Base-by-base conservation (phyloP, 805 yeast species). In the Suhomyces sp. region DNA sequence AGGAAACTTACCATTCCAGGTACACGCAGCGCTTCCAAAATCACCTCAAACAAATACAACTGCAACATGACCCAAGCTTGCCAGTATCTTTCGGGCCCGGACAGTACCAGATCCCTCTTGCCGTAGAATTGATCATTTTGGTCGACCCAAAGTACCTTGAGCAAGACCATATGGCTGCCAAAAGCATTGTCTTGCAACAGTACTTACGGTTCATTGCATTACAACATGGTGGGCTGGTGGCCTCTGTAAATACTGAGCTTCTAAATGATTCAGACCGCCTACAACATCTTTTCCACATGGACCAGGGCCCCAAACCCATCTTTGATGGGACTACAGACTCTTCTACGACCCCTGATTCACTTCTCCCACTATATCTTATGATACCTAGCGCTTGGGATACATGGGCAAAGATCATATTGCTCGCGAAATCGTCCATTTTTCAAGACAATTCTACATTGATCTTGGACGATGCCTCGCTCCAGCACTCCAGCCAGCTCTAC, bases 321-420 rank as follows among this genome's bases (percentile, higher is more conserved):
- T 54, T 58, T 13, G 57, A 57, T 10, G 41, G 41, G 4, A 37
- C 41, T 6, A 17, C 40, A 15, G 40, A 33, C 19, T 6, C 19
- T 4, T 7, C 41, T 37, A 46, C 49, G 6, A 44, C 55, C 1
- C 17, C 27, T 15, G 31, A 29, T 5, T 7, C 41, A 4, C 3
- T 4, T 15, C 17, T 20, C n/a, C 33, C 43, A 12, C 48, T 50
- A 44, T 8, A 39, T 46, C 39, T 54, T 43, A 25, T 44, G 43
- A 71, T 84, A 2, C 85, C 86, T 0, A 51, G 53, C 6, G 83
- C 80, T 0, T 69, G 77, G 68, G 90, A 85, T 55, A 66, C 84
- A 3, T 70, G 77, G 72, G 72, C 72, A 19, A 78, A 82, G 57
- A 83, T 85, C 24, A 59, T 67, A 33, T 58, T 76, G 41, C 60